Evolutionary conservation across 768 basidiomycete species (phyloP).

Genomic region (Russula olivacea): DNA sequence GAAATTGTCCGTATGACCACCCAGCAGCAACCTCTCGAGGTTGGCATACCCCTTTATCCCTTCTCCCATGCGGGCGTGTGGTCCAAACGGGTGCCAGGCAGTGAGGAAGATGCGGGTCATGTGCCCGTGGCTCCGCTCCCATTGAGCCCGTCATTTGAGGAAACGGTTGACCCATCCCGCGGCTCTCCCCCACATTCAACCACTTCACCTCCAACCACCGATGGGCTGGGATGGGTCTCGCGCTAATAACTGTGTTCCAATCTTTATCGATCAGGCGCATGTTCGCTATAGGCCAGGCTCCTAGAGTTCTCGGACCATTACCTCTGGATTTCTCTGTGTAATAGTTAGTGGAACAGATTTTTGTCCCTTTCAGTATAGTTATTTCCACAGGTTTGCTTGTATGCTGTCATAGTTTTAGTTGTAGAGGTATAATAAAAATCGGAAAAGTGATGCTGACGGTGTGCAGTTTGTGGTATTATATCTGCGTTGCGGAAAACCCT

Average conservation of each 20-base stretch:
- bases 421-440: background rate
- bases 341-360: background rate
- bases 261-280: no score
- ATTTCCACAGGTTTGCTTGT: background rate
- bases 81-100: conserved; percentile 39
- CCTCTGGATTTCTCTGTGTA: background rate
- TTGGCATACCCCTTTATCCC: conserved; percentile 74
- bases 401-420: background rate
- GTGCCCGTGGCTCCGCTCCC: conserved; percentile 36
- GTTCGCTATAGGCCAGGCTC: no score
- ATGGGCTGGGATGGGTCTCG: conserved; percentile 10
- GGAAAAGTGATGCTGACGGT: background rate
- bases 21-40: conserved; percentile 73
- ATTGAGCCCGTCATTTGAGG: conserved; percentile 35
- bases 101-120: conserved; percentile 30
- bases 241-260: background rate
- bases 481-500: background rate
- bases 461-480: background rate
- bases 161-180: conserved; percentile 26
- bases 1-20: conserved; percentile 80
- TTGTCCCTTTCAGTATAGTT: background rate
- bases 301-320: background rate
- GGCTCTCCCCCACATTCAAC: conserved; percentile 10
- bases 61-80: conserved; percentile 68
- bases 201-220: conserved; percentile 25